Percentiles rank a stretch among this genome's conserved stretches.
Conservation (phyloP, 139 green algal genomes). For the Haematococcus sp. region DNA sequence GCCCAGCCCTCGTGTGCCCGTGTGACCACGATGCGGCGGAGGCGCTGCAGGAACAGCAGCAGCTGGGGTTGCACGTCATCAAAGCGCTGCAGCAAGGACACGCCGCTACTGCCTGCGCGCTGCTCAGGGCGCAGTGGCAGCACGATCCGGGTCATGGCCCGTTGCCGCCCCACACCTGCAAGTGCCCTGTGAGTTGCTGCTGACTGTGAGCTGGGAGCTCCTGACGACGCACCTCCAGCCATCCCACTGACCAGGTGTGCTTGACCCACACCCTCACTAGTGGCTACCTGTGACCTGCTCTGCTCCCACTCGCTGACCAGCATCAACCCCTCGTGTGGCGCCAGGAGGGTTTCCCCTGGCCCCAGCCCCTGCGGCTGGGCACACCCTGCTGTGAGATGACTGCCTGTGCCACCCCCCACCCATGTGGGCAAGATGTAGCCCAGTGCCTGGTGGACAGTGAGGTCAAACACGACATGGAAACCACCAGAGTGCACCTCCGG, state of each 20-base stretch:
- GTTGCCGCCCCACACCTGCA: not conserved
- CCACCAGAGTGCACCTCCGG: constrained; percentile 38
- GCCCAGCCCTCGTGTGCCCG: constrained; percentile 6
- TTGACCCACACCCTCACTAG: no score
- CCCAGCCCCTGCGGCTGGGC: not conserved
- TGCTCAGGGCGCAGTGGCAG: not conserved
- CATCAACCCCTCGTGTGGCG: no score
- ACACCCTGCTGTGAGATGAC: no score
- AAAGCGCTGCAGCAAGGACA: constrained; percentile 29
- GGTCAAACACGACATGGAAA: constrained; percentile 54
- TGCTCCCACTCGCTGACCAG: no score
- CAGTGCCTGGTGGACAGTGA: constrained; percentile 28
- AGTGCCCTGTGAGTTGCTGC: not conserved
- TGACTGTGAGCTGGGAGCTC: no score
- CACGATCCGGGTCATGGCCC: not conserved
- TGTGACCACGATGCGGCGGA: constrained; percentile 30
- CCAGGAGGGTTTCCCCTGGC: not conserved
- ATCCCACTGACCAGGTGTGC: no score
- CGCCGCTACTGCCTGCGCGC: not conserved
- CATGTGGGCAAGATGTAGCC: constrained; percentile 55
- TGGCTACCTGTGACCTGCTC: no score
- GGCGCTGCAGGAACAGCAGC: constrained; percentile 52
- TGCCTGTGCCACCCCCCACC: not conserved
- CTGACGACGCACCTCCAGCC: no score
- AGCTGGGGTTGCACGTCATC: constrained; percentile 42